Percentiles rank a stretch among this genome's conserved stretches.
These are phyloP conservation scores for Plasmopara halstedii DNA, from an alignment of 352 stramenopile species.

Conservation along the genomic window DNA sequence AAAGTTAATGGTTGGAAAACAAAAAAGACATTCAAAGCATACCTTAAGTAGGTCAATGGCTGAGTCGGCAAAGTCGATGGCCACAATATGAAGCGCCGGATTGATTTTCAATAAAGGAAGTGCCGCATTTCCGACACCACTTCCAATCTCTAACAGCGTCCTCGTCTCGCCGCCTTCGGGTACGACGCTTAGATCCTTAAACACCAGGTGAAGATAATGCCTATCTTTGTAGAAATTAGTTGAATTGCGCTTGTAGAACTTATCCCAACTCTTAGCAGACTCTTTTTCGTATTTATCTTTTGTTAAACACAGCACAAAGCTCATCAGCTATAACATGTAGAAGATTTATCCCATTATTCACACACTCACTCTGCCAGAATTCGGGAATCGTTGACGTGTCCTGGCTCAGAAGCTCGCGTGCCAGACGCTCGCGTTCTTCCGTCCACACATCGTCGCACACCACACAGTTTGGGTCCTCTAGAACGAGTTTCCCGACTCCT, in stretches of 20 bases:
- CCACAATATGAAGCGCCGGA: constrained; percentile 74
- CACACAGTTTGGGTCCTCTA: constrained; percentile 51
- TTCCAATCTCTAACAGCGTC: constrained; percentile 91
- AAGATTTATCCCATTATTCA: neutral
- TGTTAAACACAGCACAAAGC: neutral
- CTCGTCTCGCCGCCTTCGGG: constrained; percentile 39
- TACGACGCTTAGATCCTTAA: constrained; percentile 72
- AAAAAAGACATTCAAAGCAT: neutral
- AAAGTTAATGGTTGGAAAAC: neutral
- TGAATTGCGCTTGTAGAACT: constrained; percentile 91
- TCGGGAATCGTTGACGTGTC: constrained; percentile 71
- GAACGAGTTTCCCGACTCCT: constrained; percentile 54
- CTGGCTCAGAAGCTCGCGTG: constrained; percentile 52
- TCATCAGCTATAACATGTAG: neutral
- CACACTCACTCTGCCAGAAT: constrained; percentile 65
- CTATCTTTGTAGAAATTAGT: constrained; percentile 95
- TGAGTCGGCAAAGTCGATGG: constrained; percentile 90
- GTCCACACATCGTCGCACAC: constrained; percentile 83
- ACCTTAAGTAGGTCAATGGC: constrained; percentile 90
- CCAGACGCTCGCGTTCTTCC: constrained; percentile 63
- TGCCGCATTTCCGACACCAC: constrained; percentile 92
- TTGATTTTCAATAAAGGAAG: constrained; percentile 92
- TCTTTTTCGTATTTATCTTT: constrained; percentile 77
- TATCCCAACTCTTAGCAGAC: constrained; percentile 87
- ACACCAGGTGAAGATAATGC: constrained; percentile 91